Conservation (phyloP, 805 yeast species). For the Wilhelminamyces savonicus region DNA sequence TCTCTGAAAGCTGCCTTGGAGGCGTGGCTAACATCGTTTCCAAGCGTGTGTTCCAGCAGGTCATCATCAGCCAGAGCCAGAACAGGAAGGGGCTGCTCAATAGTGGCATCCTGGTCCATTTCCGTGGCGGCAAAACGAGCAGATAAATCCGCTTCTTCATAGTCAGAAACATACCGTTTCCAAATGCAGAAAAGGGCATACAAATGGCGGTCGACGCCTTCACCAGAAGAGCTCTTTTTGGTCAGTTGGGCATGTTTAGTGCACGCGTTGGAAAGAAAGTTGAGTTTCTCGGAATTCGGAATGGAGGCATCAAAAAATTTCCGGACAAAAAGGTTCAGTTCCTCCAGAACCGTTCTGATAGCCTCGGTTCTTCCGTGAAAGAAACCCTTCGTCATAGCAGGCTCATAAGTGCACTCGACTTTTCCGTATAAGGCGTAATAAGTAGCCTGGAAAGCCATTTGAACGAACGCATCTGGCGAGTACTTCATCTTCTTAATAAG, state of each 20-base stretch:
- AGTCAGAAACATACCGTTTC: conserved; percentile 51
- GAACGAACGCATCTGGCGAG: conserved; percentile 92
- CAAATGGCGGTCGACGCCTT: conserved; percentile 89
- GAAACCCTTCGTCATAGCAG: conserved; percentile 89
- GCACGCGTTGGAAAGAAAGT: conserved; percentile 64
- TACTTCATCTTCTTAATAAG: conserved; percentile 77
- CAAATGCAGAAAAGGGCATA: conserved; percentile 85
- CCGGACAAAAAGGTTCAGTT: conserved; percentile 76
- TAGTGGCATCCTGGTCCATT: conserved; percentile 7
- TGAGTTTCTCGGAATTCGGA: conserved; percentile 52
- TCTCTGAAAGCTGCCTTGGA: conserved; percentile 15
- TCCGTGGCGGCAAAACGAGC: conserved; percentile 1
- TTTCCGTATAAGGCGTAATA: conserved; percentile 89
- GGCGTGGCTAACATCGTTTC: conserved; percentile 9
- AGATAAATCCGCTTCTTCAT: conserved; percentile 5
- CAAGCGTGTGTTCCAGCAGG: conserved; percentile 26
- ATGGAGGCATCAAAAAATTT: conserved; percentile 69
- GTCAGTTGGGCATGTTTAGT: conserved; percentile 62
- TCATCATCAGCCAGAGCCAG: conserved; percentile 12
- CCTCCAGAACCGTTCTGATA: conserved; percentile 74
- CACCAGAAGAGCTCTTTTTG: conserved; percentile 61
- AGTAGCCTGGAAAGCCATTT: conserved; percentile 90
- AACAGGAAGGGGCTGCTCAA: no score
- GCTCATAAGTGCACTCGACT: conserved; percentile 91
- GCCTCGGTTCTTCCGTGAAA: conserved; percentile 93